These are phyloP conservation scores for Phialophora tarda DNA, from an alignment of 2,329 filamentous ascomycete genomes.

Conservation along the genomic window DNA sequence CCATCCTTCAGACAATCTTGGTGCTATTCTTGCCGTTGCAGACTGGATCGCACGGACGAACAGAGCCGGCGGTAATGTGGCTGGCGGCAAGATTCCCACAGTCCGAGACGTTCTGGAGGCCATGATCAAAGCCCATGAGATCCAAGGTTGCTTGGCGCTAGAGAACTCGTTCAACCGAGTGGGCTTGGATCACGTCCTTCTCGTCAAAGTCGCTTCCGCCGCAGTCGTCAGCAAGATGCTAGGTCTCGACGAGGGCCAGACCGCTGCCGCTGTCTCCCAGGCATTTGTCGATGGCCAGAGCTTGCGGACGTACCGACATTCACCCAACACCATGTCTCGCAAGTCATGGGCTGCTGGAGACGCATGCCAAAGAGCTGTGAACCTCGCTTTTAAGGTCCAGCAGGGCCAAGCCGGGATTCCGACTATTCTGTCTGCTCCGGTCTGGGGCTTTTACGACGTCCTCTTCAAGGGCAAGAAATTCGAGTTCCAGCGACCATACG, in stretches of 20 bases:
- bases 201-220: constrained; percentile 95
- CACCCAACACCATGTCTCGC: constrained; percentile 98
- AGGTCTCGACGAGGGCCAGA: constrained; percentile 85
- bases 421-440: constrained; percentile 87
- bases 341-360: constrained; percentile 99
- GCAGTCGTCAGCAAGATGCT: constrained; percentile 96
- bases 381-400: constrained; percentile 86
- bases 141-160: constrained; percentile 94
- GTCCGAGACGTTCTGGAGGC: constrained; percentile 90
- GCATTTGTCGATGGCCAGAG: constrained; percentile 97
- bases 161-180: constrained; percentile 99
- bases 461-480: constrained; percentile 96
- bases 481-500: constrained; percentile 92
- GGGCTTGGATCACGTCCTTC: constrained; percentile 93
- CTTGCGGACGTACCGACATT: constrained; percentile 94
- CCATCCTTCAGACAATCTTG: constrained; percentile 96
- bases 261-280: constrained; percentile 92
- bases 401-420: constrained; percentile 90
- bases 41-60: constrained; percentile 98
- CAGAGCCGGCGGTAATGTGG: constrained; percentile 76
- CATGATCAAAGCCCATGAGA: constrained; percentile 99
- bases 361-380: constrained; percentile 93
- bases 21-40: constrained; percentile 92
- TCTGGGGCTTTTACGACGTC: constrained; percentile 99
- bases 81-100: constrained; percentile 78